A percentile compares a stretch with the other conserved stretches of the same genome.
Conservation (phyloP, 768 basidiomycete genomes). For the Lactarius vividus region DNA sequence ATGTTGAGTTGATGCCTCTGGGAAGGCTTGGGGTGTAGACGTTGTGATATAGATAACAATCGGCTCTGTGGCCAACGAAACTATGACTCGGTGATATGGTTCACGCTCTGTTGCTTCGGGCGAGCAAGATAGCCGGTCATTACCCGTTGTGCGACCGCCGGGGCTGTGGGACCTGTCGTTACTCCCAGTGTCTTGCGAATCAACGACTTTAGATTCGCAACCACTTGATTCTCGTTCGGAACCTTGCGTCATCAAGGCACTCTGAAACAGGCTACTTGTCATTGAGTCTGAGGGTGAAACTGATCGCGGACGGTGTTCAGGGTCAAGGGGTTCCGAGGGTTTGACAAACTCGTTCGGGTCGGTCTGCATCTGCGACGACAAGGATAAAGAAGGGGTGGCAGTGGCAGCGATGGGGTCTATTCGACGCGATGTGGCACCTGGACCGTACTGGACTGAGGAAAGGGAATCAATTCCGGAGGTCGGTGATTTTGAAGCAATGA, state of each 20-base stretch:
- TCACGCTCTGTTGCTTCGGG: neutral
- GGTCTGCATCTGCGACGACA: conserved; percentile 28
- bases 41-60: conserved; percentile 24
- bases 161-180: neutral
- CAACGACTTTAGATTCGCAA: neutral
- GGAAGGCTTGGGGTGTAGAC: neutral
- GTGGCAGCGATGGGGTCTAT: conserved; percentile 35
- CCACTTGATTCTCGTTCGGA: neutral
- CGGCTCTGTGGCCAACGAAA: conserved; percentile 24
- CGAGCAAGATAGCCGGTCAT: neutral
- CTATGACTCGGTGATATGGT: conserved; percentile 13
- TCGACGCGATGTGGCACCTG: neutral
- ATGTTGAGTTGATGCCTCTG: neutral
- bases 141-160: neutral
- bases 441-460: conserved; percentile 10
- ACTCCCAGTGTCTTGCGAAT: conserved; percentile 3
- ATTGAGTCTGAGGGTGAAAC: conserved; percentile 41
- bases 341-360: conserved; percentile 61
- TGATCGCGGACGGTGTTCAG: conserved; percentile 37
- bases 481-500: conserved; percentile 33
- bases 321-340: conserved; percentile 76
- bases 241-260: conserved; percentile 40
- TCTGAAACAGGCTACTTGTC: conserved; percentile 74
- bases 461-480: conserved; percentile 24
- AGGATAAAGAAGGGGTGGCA: conserved; percentile 37